phyloP scores from a whole-genome alignment of 257 asterid genomes.

The Solanum peruvianum region DNA sequence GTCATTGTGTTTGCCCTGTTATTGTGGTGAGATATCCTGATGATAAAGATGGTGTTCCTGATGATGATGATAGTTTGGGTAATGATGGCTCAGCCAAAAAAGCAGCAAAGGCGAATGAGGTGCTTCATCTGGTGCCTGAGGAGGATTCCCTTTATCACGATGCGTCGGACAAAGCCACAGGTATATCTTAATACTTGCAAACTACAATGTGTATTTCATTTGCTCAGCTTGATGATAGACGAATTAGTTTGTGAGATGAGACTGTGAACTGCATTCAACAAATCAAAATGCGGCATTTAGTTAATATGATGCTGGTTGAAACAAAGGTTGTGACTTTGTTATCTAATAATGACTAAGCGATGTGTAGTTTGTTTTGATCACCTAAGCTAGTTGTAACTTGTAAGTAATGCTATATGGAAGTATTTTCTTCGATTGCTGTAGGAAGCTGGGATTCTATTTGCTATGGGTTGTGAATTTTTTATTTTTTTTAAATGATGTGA shows the following conservation, averaged over 20 bases:
- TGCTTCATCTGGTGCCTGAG: neutral
- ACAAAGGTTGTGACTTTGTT: neutral
- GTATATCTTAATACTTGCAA: constrained; percentile 1
- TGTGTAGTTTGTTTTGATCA: neutral
- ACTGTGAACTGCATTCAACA: neutral
- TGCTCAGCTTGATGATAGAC: neutral
- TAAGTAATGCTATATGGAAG: neutral
- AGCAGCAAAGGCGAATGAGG: constrained; percentile 14
- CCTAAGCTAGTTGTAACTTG: neutral
- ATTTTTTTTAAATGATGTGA: neutral
- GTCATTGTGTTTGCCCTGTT: constrained; percentile 67
- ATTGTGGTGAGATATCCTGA: constrained; percentile 63
- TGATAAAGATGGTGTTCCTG: constrained; percentile 38
- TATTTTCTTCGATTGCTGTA: neutral
- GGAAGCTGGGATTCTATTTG: neutral
- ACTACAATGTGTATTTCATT: neutral
- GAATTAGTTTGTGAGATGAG: neutral
- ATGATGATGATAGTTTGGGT: constrained; percentile 11
- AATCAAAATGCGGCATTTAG: neutral
- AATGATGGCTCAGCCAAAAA: constrained; percentile 15
- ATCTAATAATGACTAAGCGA: neutral
- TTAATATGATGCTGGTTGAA: neutral
- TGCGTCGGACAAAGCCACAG: constrained; percentile 46
- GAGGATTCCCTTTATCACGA: constrained; percentile 49
- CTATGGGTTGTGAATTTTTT: neutral